Conservation (phyloP, 2,329 filamentous ascomycete genomes). For the Lecanoromycetidae sp. region DNA sequence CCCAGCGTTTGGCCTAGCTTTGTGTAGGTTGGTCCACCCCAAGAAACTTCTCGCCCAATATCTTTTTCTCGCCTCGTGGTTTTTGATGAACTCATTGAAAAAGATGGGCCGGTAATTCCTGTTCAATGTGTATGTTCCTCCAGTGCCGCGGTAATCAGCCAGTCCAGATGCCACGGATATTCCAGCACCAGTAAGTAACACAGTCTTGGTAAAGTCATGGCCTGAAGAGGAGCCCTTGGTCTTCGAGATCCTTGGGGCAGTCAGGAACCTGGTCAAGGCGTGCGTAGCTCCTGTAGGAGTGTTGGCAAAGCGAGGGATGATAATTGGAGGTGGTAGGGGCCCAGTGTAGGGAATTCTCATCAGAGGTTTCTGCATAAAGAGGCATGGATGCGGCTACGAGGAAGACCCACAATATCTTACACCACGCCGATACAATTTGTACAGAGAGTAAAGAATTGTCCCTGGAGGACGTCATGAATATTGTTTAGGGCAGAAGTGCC, state of each 20-base stretch:
- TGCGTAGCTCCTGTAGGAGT: slow-evolving; percentile 61
- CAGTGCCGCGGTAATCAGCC: slow-evolving; percentile 78
- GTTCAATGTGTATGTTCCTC: slow-evolving; percentile 88
- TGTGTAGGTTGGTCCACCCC: slow-evolving; percentile 73
- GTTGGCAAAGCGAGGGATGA: slow-evolving; percentile 60
- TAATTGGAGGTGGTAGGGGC: slow-evolving; percentile 60
- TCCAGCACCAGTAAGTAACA: slow-evolving; percentile 69
- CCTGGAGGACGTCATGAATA: slow-evolving; percentile 8
- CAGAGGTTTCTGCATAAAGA: slow-evolving; percentile 13
- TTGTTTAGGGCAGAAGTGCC: no score
- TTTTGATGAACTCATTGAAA: slow-evolving; percentile 73
- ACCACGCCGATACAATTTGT: neutral
- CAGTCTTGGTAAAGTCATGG: slow-evolving; percentile 45
- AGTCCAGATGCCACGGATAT: slow-evolving; percentile 88
- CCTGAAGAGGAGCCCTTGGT: slow-evolving; percentile 14
- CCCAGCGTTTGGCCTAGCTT: slow-evolving; percentile 64
- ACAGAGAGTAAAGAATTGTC: no score
- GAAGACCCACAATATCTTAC: neutral
- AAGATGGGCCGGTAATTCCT: slow-evolving; percentile 85
- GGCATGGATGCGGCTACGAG: slow-evolving; percentile 5
- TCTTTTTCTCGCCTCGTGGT: slow-evolving; percentile 73
- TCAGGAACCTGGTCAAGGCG: slow-evolving; percentile 66
- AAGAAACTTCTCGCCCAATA: slow-evolving; percentile 96
- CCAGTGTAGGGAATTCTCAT: slow-evolving; percentile 29
- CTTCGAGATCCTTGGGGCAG: slow-evolving; percentile 32